Conservation (phyloP, 345 rosid species). For the Mallotus nudiflorus region DNA sequence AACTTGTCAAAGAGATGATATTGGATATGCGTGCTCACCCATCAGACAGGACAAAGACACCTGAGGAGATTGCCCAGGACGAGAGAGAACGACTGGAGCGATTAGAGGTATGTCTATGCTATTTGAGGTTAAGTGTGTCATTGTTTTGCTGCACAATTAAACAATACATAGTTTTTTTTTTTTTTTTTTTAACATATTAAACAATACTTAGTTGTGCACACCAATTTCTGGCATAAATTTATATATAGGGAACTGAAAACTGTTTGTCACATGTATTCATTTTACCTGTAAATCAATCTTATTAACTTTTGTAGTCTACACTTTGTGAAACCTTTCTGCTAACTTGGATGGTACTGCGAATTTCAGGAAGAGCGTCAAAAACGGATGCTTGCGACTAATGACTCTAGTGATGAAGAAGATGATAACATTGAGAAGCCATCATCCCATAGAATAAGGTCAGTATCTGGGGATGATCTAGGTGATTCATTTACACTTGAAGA, state of each 20-base stretch:
- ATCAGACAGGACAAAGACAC: constrained; percentile 80
- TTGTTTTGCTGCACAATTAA: neutral
- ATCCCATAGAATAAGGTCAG: constrained; percentile 37
- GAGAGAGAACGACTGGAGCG: constrained; percentile 74
- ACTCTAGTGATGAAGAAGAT: constrained; percentile 71
- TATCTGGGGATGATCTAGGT: constrained; percentile 92
- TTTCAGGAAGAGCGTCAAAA: constrained; percentile 79
- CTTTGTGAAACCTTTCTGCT: neutral
- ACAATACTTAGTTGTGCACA: neutral
- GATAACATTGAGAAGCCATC: constrained; percentile 47
- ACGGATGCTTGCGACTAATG: constrained; percentile 76
- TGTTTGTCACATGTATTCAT: neutral
- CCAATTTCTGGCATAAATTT: neutral
- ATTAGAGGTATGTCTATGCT: constrained; percentile 63
- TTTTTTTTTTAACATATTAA: no score
- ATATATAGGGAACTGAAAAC: neutral
- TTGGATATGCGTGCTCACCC: constrained; percentile 78
- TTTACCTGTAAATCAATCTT: neutral
- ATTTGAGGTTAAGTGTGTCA: neutral
- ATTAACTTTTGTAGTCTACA: neutral
- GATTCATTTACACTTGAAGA: constrained; percentile 76
- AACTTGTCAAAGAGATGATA: constrained; percentile 53
- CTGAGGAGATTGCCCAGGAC: constrained; percentile 97
- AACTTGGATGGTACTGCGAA: neutral
- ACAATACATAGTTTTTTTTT: neutral